phyloP scores from a whole-genome alignment of 768 basidiomycete genomes.

The Steccherinum ochraceum region DNA sequence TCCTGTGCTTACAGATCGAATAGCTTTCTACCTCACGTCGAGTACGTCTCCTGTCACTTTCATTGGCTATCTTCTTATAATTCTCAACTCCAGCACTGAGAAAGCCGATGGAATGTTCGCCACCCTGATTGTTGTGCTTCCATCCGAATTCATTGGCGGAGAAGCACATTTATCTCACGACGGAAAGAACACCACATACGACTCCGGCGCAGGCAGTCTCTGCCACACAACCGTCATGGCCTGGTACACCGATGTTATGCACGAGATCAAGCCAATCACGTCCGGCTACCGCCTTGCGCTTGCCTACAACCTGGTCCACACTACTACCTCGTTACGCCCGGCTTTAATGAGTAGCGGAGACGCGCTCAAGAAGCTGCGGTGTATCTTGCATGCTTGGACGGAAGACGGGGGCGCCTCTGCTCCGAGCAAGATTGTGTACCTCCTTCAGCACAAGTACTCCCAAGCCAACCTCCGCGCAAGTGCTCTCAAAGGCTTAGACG shows the following conservation, averaged over 20 bases:
- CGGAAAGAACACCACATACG: slow-evolving; percentile 25
- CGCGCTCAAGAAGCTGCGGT: slow-evolving; percentile 19
- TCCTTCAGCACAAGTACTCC: slow-evolving; percentile 28
- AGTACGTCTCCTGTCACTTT: slow-evolving; percentile 8
- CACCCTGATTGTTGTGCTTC: slow-evolving; percentile 40
- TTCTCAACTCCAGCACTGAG: slow-evolving; percentile 33
- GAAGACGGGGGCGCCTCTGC: slow-evolving; percentile 14
- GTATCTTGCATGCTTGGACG: slow-evolving; percentile 33
- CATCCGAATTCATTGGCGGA: slow-evolving; percentile 41
- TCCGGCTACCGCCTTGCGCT: slow-evolving; percentile 45
- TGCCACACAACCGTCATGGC: slow-evolving; percentile 31
- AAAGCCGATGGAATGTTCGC: slow-evolving; percentile 47
- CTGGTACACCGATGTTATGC: slow-evolving; percentile 48
- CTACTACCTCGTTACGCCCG: slow-evolving; percentile 17
- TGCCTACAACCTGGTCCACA: slow-evolving; percentile 41
- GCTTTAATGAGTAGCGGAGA: slow-evolving; percentile 20
- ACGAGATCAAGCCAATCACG: slow-evolving; percentile 42
- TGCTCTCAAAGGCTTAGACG: slow-evolving; percentile 33
- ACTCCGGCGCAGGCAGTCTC: slow-evolving; percentile 25
- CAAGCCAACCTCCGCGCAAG: slow-evolving; percentile 16
- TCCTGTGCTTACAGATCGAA: background rate
- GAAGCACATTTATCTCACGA: slow-evolving; percentile 34
- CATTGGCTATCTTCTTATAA: background rate
- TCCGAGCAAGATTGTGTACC: slow-evolving; percentile 22
- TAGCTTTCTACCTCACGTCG: slow-evolving; percentile 37